Evolutionary conservation across 2,329 filamentous ascomycete genomes (phyloP).

Genomic region (Metarhizium rileyi): DNA sequence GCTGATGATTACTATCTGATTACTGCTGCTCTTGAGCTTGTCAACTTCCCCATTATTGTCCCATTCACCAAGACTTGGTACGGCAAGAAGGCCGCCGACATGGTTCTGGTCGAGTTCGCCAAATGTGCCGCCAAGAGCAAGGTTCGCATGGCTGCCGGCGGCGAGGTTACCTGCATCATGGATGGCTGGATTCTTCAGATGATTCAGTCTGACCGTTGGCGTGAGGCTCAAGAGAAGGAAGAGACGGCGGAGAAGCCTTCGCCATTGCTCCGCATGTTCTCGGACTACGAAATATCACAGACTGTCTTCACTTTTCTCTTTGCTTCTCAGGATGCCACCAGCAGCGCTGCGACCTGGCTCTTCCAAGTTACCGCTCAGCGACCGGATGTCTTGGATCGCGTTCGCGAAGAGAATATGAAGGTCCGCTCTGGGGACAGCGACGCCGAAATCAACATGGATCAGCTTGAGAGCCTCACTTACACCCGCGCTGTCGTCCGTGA

Average conservation of each 20-base stretch:
- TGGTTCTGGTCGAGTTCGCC: constrained; percentile 81
- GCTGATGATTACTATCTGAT: constrained; percentile 96
- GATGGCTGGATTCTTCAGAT: constrained; percentile 89
- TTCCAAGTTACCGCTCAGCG: constrained; percentile 92
- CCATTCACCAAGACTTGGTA: constrained; percentile 96
- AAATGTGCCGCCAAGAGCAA: constrained; percentile 92
- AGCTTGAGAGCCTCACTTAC: constrained; percentile 81
- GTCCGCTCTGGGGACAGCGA: constrained; percentile 66
- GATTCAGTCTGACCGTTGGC: constrained; percentile 75
- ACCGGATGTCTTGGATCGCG: constrained; percentile 80
- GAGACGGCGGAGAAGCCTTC: constrained; percentile 68
- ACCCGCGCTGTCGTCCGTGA: constrained; percentile 89
- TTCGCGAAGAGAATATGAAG: constrained; percentile 82
- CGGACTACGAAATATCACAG: constrained; percentile 83
- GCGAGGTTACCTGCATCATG: constrained; percentile 84
- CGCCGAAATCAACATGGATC: constrained; percentile 65
- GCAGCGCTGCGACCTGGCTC: constrained; percentile 85
- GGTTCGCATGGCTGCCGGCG: constrained; percentile 81
- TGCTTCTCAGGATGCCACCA: constrained; percentile 94
- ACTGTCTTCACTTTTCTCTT: constrained; percentile 96
- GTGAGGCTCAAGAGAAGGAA: constrained; percentile 66
- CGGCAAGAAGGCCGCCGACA: constrained; percentile 88
- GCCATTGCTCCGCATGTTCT: constrained; percentile 75
- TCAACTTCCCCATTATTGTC: constrained; percentile 96
- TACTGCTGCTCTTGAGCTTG: constrained; percentile 87